phyloP scores from a whole-genome alignment of 257 asterid genomes.

The Penstemon davidsonii region DNA sequence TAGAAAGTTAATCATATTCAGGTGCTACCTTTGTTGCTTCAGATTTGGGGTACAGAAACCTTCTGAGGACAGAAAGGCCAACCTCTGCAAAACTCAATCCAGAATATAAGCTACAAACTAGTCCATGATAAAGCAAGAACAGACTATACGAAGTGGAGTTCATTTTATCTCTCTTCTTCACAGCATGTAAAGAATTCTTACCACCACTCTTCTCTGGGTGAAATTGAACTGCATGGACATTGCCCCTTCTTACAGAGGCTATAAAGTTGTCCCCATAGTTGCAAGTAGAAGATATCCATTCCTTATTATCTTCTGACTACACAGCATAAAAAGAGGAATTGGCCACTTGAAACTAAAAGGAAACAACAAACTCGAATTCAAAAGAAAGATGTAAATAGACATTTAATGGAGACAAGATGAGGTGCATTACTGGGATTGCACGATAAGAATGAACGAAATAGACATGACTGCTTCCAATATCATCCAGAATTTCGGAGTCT shows the following conservation, averaged over 20 bases:
- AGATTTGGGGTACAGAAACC: conserved; percentile 68
- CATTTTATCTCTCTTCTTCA: background rate
- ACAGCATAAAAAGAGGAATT: conserved; percentile 26
- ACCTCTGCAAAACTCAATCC: conserved; percentile 54
- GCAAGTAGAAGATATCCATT: conserved; percentile 91
- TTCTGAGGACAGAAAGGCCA: conserved; percentile 85
- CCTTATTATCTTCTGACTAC: conserved; percentile 78
- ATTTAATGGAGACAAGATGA: conserved; percentile 18
- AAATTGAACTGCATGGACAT: conserved; percentile 93
- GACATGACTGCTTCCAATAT: conserved; percentile 77
- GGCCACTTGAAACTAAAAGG: conserved; percentile 19
- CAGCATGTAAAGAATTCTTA: conserved; percentile 29
- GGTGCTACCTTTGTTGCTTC: conserved; percentile 59
- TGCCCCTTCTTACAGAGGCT: conserved; percentile 85
- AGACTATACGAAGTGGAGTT: background rate
- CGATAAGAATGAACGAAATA: conserved; percentile 96
- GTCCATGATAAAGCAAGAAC: background rate
- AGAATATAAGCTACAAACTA: conserved; percentile 18
- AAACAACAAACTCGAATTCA: conserved; percentile 6
- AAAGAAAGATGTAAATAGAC: background rate
- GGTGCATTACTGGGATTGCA: conserved; percentile 69
- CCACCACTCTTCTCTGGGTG: conserved; percentile 99
- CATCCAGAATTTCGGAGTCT: conserved; percentile 75
- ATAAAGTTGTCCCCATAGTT: conserved; percentile 74
- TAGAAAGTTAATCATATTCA: conserved; percentile 19